phyloP scores from a whole-genome alignment of 2,329 filamentous ascomycete genomes.

The Tolypocladium pustulatum region DNA sequence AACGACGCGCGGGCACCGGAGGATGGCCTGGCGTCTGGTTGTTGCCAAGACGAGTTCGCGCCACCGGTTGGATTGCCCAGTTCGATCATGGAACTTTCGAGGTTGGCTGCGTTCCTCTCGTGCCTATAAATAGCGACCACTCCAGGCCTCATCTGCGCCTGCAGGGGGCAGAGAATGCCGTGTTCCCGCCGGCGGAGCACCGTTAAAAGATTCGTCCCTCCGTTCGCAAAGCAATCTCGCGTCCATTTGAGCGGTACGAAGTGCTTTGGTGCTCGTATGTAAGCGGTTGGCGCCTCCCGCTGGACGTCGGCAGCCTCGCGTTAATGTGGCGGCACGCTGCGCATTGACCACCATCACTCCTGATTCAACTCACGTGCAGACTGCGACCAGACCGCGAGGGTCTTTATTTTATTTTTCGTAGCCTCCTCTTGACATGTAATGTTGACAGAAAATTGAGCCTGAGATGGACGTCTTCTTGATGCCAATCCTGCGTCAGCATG shows the following conservation, averaged over 20 bases:
- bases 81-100: background rate
- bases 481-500: no score
- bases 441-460: no score
- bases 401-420: no score
- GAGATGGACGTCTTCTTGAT: no score
- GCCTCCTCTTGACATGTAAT: no score
- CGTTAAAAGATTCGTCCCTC: background rate
- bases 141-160: background rate
- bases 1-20: background rate
- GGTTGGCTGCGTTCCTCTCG: background rate
- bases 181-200: background rate
- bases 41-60: background rate
- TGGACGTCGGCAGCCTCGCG: background rate
- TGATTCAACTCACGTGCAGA: no score
- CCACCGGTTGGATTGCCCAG: background rate
- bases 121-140: background rate
- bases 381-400: no score
- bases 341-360: no score
- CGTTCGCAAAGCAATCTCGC: background rate
- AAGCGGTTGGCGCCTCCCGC: no score
- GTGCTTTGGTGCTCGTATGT: background rate
- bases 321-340: no score
- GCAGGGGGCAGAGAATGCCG: background rate
- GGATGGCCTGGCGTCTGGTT: background rate
- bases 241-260: background rate